Evolutionary conservation across 148 eudicot genomes (phyloP).

Genomic region (Rhododendron williamsianum): DNA sequence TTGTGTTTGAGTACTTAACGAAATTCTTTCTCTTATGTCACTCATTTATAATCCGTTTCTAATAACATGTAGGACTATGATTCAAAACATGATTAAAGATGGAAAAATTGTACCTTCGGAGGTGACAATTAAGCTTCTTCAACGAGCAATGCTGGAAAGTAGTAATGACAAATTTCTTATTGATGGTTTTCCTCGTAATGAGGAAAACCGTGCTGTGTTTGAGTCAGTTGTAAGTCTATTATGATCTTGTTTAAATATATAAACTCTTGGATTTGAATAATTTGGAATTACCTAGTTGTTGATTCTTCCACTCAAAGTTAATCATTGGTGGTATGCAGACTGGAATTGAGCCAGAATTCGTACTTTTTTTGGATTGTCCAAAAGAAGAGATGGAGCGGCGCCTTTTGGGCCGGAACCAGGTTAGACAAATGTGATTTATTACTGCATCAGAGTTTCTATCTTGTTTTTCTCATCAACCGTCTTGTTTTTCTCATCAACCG

Average conservation of each 20-base stretch:
- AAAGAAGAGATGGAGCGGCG: constrained; percentile 86
- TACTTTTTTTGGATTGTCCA: constrained; percentile 69
- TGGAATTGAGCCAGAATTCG: constrained; percentile 62
- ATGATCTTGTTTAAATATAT: background rate
- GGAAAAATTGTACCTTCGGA: constrained; percentile 86
- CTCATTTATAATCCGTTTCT: constrained; percentile 24
- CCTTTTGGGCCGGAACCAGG: constrained; percentile 72
- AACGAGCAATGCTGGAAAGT: constrained; percentile 53
- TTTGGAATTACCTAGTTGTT: background rate
- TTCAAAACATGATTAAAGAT: constrained; percentile 71
- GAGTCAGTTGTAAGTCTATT: constrained; percentile 61
- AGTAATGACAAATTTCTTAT: constrained; percentile 68
- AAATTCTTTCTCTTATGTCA: background rate
- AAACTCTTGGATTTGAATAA: background rate
- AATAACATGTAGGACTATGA: constrained; percentile 50
- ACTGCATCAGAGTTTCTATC: background rate
- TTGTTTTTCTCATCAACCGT: background rate
- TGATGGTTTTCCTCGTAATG: constrained; percentile 84
- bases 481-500: background rate
- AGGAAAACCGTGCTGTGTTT: constrained; percentile 66
- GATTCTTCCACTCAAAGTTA: background rate
- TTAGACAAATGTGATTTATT: constrained; percentile 19
- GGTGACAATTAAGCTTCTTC: constrained; percentile 66
- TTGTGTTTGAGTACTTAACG: background rate
- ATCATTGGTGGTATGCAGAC: constrained; percentile 42